Percentiles rank a stretch among this genome's conserved stretches.
Conservation (phyloP, 345 rosid species). For the Physaria fendleri region DNA sequence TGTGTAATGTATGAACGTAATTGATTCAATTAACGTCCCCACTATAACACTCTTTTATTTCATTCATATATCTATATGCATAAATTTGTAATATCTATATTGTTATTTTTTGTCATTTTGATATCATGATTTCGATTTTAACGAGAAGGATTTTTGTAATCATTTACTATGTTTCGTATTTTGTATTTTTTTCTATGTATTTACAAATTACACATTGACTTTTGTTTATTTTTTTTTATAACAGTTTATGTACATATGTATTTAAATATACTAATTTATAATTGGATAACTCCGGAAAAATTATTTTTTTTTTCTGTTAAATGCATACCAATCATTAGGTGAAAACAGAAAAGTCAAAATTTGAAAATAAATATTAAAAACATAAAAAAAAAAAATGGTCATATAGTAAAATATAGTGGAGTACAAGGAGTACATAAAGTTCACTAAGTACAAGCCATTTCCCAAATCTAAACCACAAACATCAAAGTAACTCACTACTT, state of each 20-base stretch:
- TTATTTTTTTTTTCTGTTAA: not conserved
- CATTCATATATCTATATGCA: too few species aligned
- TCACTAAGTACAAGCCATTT: too few species aligned
- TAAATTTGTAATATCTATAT: not conserved
- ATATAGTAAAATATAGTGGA: too few species aligned
- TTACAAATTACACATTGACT: not conserved
- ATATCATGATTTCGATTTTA: not conserved
- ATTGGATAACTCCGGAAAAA: not conserved
- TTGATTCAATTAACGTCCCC: conserved; percentile 26
- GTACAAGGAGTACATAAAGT: too few species aligned
- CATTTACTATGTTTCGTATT: not conserved
- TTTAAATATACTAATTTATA: too few species aligned
- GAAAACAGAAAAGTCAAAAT: not conserved
- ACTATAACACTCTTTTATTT: conserved; percentile 22
- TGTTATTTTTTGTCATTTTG: conserved; percentile 6
- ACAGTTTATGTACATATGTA: too few species aligned
- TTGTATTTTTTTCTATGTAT: not conserved
- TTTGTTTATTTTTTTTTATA: too few species aligned
- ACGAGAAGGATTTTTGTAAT: not conserved
- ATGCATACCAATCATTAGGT: not conserved
- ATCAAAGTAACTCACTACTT: too few species aligned
- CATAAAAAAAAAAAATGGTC: too few species aligned
- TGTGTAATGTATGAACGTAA: conserved; percentile 26
- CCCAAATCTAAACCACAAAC: too few species aligned
- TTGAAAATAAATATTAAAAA: not conserved